phyloP scores from a whole-genome alignment of 2,329 filamentous ascomycete genomes.

The Botrytis squamosa region DNA sequence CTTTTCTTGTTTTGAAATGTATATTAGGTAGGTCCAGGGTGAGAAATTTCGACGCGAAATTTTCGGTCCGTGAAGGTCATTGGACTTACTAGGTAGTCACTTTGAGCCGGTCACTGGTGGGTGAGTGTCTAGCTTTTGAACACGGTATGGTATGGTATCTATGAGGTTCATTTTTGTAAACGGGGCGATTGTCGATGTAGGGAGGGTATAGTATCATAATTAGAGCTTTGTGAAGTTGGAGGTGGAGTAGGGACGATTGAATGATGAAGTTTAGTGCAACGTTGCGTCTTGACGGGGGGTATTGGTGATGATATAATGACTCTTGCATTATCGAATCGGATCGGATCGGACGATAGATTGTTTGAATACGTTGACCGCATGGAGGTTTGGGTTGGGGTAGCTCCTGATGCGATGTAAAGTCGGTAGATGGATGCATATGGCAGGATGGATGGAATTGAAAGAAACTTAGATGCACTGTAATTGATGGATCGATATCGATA shows the following conservation, averaged over 20 bases:
- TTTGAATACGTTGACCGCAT: neutral
- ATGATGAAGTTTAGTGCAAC: neutral
- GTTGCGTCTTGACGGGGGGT: neutral
- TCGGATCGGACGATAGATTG: neutral
- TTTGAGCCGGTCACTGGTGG: neutral
- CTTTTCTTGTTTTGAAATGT: neutral
- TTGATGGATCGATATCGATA: neutral
- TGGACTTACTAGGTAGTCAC: neutral
- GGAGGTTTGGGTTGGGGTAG: neutral
- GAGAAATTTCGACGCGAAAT: neutral
- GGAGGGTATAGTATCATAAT: neutral
- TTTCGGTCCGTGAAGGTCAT: neutral
- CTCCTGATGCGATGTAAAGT: neutral
- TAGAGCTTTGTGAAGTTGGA: neutral
- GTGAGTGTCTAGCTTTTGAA: neutral
- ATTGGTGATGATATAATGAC: neutral
- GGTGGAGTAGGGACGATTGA: neutral
- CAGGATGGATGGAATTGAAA: neutral
- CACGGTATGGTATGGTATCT: neutral
- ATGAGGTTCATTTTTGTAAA: neutral
- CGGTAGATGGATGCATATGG: neutral
- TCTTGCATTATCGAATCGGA: neutral
- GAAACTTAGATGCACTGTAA: neutral
- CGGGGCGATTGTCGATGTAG: neutral
- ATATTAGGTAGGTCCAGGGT: neutral